Base-by-base conservation (phyloP, 2,329 filamentous ascomycete species). In the Pseudocercospora fijiensis region DNA sequence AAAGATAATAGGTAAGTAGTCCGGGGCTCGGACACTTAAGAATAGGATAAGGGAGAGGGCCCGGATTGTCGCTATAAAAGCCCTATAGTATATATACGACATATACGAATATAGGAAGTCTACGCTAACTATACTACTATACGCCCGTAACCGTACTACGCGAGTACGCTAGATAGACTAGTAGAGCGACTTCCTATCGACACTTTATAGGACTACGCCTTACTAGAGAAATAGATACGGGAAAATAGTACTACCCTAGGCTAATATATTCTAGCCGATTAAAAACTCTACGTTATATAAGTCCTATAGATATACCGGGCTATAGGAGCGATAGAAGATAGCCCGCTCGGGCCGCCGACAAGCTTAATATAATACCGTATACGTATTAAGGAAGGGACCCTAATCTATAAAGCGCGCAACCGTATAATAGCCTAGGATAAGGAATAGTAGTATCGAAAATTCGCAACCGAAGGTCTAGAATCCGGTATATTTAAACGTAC, bases 381-480 rank as follows among this genome's bases (percentile, higher is more conserved):
- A 18, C 13, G 18, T 1, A 52, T 60, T 37, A 60, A 52, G 58
- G 20, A 27, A 8, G 26, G 58, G 6, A 60, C 20, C 3, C 58
- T 26, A 52, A 28, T 60, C 28, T 60, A 60, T 52, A 52, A 52
- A 8, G 58, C 58, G 10, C 24, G 33, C 3, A 22, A 28, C 18
- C 24, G 30, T 11, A 37, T 33, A 20, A 51, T 60, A 60, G 41
- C 26, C 6, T 16, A 6, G 16, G 26, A 60, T n/a, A 60, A 60
- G 20, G 58, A 60, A 20, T 60, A 60, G 58, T 52, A 60, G 26
- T 60, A 51, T n/a, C 24, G 45, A 13, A 60, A 60, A 16, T 60
- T 52, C 27, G 45, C 28, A 13, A 18, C 24, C 7, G 56, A 58
- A 18, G 37, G 41, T 13, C 11, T 51, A 52, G 58, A 51, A 20